Conservation (phyloP, 1,139 yeast genomes). For the Geotrichum siamense region DNA sequence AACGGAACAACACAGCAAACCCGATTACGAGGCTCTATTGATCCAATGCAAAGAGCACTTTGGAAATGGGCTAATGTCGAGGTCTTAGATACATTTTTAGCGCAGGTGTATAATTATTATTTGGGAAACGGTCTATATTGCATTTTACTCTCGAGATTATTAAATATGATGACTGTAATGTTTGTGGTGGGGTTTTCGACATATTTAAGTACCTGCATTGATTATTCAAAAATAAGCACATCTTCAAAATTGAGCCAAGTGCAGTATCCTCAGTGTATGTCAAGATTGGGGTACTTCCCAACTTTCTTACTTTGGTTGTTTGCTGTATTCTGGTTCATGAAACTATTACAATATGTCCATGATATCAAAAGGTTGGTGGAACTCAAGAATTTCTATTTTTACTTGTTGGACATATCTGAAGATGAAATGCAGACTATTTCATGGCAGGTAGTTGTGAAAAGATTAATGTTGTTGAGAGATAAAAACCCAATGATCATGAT, state of each 20-base stretch:
- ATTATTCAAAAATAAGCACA: constrained; percentile 45
- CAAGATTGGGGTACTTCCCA: constrained; percentile 41
- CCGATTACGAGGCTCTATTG: constrained; percentile 22
- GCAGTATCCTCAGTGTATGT: constrained; percentile 54
- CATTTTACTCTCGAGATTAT: constrained; percentile 54
- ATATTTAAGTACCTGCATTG: constrained; percentile 76
- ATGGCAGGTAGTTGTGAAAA: constrained; percentile 83
- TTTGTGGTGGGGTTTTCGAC: constrained; percentile 75
- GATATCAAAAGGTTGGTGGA: constrained; percentile 50
- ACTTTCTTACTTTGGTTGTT: constrained; percentile 61
- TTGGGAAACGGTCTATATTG: constrained; percentile 79
- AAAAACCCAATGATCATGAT: constrained; percentile 65
- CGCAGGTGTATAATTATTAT: constrained; percentile 77
- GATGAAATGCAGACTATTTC: constrained; percentile 87
- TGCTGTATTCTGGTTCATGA: constrained; percentile 46
- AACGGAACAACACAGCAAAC: constrained; percentile 1
- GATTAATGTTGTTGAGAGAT: constrained; percentile 66
- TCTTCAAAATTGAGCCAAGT: constrained; percentile 43
- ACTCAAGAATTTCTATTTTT: constrained; percentile 55
- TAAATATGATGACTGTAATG: constrained; percentile 62
- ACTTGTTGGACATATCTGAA: constrained; percentile 62
- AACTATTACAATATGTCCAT: constrained; percentile 50
- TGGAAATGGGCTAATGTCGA: constrained; percentile 97
- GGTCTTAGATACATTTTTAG: constrained; percentile 76
- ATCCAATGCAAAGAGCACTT: constrained; percentile 71